These are phyloP conservation scores for Coemansia sp. DNA, from an alignment of 192 early-diverging fungal species.

Conservation along the genomic window DNA sequence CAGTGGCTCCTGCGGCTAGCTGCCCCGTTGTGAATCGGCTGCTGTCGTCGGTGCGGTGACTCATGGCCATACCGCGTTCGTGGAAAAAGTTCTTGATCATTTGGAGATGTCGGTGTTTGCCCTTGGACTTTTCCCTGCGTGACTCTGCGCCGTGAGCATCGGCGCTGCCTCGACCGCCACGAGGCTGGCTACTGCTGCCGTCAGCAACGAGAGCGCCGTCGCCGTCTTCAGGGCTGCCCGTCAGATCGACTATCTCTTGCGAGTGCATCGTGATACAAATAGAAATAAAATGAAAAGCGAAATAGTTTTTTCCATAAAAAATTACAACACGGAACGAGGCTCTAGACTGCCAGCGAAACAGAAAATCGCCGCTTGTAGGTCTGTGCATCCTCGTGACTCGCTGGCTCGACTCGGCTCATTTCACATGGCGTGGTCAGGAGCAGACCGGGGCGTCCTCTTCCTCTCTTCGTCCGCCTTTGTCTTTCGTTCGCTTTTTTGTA, in stretches of 20 bases:
- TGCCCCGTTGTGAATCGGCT: background rate
- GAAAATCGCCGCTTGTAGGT: too few relatives aligned
- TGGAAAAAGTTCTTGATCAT: conserved; percentile 23
- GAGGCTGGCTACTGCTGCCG: background rate
- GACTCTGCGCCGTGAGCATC: too few relatives aligned
- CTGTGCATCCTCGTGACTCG: background rate
- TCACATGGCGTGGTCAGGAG: background rate
- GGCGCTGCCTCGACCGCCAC: background rate
- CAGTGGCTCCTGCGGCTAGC: background rate
- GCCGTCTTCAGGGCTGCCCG: background rate
- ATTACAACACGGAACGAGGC: too few relatives aligned
- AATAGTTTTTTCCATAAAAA: too few relatives aligned
- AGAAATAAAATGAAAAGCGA: background rate
- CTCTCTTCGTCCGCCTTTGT: too few relatives aligned
- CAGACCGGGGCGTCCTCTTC: too few relatives aligned
- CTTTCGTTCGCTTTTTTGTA: too few relatives aligned
- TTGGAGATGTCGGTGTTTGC: conserved; percentile 1
- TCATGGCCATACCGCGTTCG: conserved; percentile 5
- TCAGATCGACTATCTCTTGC: background rate
- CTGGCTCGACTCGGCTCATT: background rate
- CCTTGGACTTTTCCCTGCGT: background rate
- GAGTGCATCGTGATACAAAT: background rate
- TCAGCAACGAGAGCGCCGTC: background rate
- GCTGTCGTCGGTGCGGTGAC: conserved; percentile 10
- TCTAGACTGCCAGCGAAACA: too few relatives aligned